Base-by-base conservation (phyloP, 768 basidiomycete species). In the Tylopilus intermedius region DNA sequence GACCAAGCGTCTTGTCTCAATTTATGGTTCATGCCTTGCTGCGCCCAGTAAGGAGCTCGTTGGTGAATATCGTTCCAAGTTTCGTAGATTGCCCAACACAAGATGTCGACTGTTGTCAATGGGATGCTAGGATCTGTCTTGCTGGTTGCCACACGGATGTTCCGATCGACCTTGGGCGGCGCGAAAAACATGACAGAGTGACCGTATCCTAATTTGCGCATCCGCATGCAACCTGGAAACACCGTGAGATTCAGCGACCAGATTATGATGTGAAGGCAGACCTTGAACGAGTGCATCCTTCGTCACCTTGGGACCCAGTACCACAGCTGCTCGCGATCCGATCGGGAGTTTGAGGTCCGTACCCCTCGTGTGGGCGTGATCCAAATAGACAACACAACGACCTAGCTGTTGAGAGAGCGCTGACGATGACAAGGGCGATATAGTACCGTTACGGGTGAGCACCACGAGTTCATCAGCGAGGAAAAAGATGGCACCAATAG, bases 101-200 rank as follows among this genome's bases (percentile, higher is more conserved):
- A 2, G 5, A 37, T 15, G 35, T 37, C 35, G 5, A 37, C 35
- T 2, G 35, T 37, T 2, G 35, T 37, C 13, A 37, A 13, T 37
- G 14, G 14, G 6, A 15, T 37, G 35, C 15, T 37, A 3, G 35
- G 13, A 37, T 37, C 35, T 5, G 35, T 37, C 35, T 37, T 37
- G 14, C 15, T 14, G 13, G 35, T 4, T 15, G 6, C 35, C 6
- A 10, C 14, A 5, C 35, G 35, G 35, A 37, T 37, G 14, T 15
- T 37, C 35, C 35, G 15, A 10, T 37, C 35, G 14, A 37, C 67
- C 45, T 76, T 74, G 0, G 56, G 58, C 1, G 77, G 71, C 3
- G 74, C 77, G 43, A 75, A 74, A 53, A 79, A 78, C 42, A 73
- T 59, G 8, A 78, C 64, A 3, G 75, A 73, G 53, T 79, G 78